Conservation (phyloP, 352 stramenopile species). For the Phytophthora rubi region DNA sequence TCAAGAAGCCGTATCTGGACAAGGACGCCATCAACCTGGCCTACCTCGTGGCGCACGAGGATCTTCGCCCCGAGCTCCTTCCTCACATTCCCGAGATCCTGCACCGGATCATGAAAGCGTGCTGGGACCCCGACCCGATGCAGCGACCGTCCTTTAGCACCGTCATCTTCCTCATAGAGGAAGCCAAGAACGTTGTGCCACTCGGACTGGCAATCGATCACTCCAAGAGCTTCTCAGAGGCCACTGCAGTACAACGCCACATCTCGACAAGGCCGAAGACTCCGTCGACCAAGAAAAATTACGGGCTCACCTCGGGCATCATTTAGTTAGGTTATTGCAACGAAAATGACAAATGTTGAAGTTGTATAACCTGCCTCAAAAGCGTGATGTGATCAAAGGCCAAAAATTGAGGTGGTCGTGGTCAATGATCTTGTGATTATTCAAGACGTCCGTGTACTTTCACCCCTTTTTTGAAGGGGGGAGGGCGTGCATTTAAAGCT, state of each 20-base stretch:
- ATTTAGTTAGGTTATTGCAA: conserved; percentile 46
- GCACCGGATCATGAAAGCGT: conserved; percentile 68
- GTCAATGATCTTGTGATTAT: too few species aligned
- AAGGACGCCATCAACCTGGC: conserved; percentile 80
- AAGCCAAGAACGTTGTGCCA: conserved; percentile 61
- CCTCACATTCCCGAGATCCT: conserved; percentile 75
- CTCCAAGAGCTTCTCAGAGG: conserved; percentile 54
- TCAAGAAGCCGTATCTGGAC: conserved; percentile 84
- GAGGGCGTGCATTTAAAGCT: too few species aligned
- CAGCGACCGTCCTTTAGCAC: conserved; percentile 66
- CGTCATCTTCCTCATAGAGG: conserved; percentile 66
- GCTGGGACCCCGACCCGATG: conserved; percentile 63
- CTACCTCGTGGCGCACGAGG: conserved; percentile 79
- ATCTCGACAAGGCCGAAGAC: conserved; percentile 33
- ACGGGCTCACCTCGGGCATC: conserved; percentile 62
- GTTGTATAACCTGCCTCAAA: neutral
- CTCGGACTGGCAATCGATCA: conserved; percentile 63
- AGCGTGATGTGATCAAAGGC: too few species aligned
- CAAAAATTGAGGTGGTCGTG: too few species aligned
- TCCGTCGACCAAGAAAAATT: conserved; percentile 50
- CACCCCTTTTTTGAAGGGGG: too few species aligned
- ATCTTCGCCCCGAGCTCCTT: conserved; percentile 66
- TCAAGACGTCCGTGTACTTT: too few species aligned
- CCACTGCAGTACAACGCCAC: conserved; percentile 36
- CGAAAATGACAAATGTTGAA: neutral